Base-by-base conservation (phyloP, 2,329 filamentous ascomycete species). In the Microthyrium microscopicum region DNA sequence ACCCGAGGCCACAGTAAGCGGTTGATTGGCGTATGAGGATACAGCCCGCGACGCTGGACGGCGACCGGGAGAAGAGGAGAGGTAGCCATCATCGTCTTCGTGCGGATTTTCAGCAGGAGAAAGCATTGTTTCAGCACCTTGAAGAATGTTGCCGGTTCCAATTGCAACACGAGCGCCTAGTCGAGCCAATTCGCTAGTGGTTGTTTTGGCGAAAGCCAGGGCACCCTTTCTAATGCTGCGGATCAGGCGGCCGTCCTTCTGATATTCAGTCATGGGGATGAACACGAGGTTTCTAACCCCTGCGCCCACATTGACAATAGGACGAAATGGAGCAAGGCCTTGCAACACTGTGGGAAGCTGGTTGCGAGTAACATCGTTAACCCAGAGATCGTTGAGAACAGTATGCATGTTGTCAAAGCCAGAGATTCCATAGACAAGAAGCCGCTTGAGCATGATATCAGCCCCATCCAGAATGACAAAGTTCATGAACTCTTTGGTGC, bases 401-500 rank as follows among this genome's bases (percentile, higher is more conserved):
- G 85, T 73, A 34, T 89, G 84, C 2, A 98, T 66, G 31, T 80
- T 75, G 44, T 95, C 85, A 44, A 95, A 94, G 0, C 89, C 89
- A 5, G 74, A 74, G 1, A 93, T 71, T 19, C 91, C 89, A 44
- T 95, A 94, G 22, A 95, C 73, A 44, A 98, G 95, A 18, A 81
- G 79, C 50, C 87, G 85, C 9, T 80, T 72, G 34, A 98, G 67
- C 5, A 78, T 70, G 66, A 98, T 79, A 39, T 87, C 75, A 2
- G 89, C 75, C 42, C 81, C 77, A 44, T 98, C 89, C 1, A 98
- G 69, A 11, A 87, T 80, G 42, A 98, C 69, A 51, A 98, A 94
- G 53, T 98, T 98, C 85, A 95, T 95, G 48, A 98, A 92, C 52
- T 98, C 89, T 0, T 83, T 92, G 1, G 89, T 95, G 43, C 82